Evolutionary conservation across 768 basidiomycete species (phyloP).

Genomic region (Ramaria rubella): DNA sequence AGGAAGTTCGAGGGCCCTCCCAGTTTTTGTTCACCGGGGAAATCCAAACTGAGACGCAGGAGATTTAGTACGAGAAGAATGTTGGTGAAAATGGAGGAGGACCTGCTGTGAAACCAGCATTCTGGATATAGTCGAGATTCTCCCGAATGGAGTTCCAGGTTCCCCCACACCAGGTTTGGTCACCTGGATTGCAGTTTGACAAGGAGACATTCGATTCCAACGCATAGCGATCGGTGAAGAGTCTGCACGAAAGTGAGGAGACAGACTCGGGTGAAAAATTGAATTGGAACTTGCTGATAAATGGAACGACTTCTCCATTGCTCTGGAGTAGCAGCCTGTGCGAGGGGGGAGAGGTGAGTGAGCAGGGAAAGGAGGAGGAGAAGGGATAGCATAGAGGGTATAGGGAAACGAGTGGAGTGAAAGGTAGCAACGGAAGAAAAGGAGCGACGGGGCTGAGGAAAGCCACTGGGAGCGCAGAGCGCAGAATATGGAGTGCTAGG

Average conservation of each 20-base stretch:
- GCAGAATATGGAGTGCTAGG: too few relatives aligned
- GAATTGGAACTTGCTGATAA: slow-evolving; percentile 46
- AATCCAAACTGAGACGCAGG: slow-evolving; percentile 57
- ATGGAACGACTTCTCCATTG: slow-evolving; percentile 74
- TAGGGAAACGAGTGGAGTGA: neutral
- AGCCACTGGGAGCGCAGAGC: too few relatives aligned
- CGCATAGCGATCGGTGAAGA: slow-evolving; percentile 74
- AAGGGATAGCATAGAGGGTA: neutral
- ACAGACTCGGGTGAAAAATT: neutral
- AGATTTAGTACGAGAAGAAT: neutral
- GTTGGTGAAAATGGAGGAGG: slow-evolving; percentile 14
- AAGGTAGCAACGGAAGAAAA: neutral
- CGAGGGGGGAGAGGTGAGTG: slow-evolving; percentile 25
- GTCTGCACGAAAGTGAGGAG: slow-evolving; percentile 27
- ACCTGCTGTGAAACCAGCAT: slow-evolving; percentile 78
- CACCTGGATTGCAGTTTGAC: slow-evolving; percentile 48
- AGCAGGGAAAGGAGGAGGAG: slow-evolving; percentile 15
- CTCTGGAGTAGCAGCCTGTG: slow-evolving; percentile 56
- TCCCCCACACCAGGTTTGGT: slow-evolving; percentile 78
- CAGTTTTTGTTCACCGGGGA: slow-evolving; percentile 78
- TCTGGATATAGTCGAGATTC: slow-evolving; percentile 80
- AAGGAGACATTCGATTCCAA: slow-evolving; percentile 48
- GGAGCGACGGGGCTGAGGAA: neutral
- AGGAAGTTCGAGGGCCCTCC: slow-evolving; percentile 58
- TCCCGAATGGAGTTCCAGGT: slow-evolving; percentile 66